Conservation (phyloP, 176 grass and related monocot genomes). For the Ensete glaucum region DNA sequence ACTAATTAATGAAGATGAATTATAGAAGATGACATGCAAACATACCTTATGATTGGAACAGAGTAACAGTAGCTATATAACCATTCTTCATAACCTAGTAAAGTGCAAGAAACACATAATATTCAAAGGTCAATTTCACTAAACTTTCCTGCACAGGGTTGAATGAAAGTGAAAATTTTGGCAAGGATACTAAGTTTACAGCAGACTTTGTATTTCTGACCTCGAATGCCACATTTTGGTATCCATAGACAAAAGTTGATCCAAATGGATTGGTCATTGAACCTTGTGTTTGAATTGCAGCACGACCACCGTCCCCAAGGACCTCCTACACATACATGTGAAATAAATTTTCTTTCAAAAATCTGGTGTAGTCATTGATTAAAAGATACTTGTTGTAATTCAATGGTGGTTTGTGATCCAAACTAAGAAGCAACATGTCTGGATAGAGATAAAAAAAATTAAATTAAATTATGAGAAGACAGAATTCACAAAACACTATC, state of each 20-base stretch:
- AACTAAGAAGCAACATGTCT: too few species aligned
- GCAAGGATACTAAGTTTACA: too few species aligned
- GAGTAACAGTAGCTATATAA: not conserved
- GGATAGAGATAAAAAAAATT: too few species aligned
- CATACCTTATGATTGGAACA: not conserved
- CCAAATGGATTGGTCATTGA: constrained; percentile 98
- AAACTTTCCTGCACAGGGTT: too few species aligned
- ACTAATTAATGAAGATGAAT: not conserved
- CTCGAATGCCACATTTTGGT: constrained; percentile 94
- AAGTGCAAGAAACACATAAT: too few species aligned
- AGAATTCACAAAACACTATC: too few species aligned
- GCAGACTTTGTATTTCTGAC: constrained; percentile 13
- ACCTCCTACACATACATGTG: constrained; percentile 43
- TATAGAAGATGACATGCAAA: not conserved
- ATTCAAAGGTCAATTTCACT: too few species aligned
- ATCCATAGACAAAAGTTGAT: constrained; percentile 94
- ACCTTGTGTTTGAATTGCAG: constrained; percentile 94
- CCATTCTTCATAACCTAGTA: not conserved
- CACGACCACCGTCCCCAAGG: constrained; percentile 76
- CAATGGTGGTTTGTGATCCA: too few species aligned
- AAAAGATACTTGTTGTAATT: not conserved
- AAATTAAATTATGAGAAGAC: too few species aligned
- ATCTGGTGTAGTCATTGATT: too few species aligned
- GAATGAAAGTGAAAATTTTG: too few species aligned
- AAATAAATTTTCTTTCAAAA: too few species aligned